A percentile compares a stretch with the other conserved stretches of the same genome.
These are phyloP conservation scores for Madurella fahalii DNA, from an alignment of 2,329 filamentous ascomycete genomes.

Conservation along the genomic window DNA sequence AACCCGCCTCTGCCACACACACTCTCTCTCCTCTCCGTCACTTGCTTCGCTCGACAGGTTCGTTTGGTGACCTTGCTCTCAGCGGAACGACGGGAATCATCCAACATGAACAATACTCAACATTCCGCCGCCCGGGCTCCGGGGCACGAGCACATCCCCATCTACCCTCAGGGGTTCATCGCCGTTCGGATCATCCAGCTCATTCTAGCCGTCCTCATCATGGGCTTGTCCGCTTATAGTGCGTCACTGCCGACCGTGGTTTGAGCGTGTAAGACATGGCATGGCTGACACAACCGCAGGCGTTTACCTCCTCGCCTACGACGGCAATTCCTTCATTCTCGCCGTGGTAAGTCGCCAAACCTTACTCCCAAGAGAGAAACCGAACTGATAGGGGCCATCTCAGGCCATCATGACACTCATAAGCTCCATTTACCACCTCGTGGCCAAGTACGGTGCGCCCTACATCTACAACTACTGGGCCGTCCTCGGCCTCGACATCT, in stretches of 20 bases:
- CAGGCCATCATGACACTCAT: slow-evolving; percentile 43
- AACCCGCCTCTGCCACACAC: no score
- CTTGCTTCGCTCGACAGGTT: background rate
- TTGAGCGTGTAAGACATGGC: background rate
- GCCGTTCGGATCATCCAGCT: slow-evolving; percentile 44
- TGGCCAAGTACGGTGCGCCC: slow-evolving; percentile 39
- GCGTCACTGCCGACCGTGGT: slow-evolving; percentile 20
- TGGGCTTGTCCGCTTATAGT: slow-evolving; percentile 47
- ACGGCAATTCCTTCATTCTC: slow-evolving; percentile 34
- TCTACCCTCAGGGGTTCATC: slow-evolving; percentile 42
- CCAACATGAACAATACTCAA: background rate
- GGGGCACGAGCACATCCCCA: slow-evolving; percentile 45
- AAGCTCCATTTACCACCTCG: slow-evolving; percentile 43
- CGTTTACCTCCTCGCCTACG: slow-evolving; percentile 28
- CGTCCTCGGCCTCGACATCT: slow-evolving; percentile 47
- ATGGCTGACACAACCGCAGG: background rate
- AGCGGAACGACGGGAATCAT: no score
- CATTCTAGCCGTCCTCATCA: slow-evolving; percentile 41
- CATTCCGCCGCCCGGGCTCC: slow-evolving; percentile 25
- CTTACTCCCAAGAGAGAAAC: background rate
- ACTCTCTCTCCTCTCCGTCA: background rate
- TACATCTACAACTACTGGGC: slow-evolving; percentile 51
- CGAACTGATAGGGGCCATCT: slow-evolving; percentile 10
- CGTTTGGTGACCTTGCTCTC: no score
- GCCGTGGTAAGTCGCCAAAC: slow-evolving; percentile 37